Conservation (phyloP, 345 rosid genomes). For the Microthlaspi erraticum region DNA sequence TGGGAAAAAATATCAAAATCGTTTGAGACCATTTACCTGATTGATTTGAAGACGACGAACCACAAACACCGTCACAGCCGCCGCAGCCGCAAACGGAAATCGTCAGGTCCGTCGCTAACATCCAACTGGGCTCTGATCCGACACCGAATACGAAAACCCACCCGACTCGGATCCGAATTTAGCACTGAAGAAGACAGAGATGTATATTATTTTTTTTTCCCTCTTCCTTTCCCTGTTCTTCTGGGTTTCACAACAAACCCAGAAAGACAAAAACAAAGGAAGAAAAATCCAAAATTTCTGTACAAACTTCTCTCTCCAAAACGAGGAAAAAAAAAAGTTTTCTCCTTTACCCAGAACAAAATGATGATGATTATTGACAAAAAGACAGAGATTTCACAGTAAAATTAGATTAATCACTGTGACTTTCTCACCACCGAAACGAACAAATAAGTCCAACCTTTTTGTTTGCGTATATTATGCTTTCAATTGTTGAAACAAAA, state of each 20-base stretch:
- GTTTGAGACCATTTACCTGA: slow-evolving; percentile 55
- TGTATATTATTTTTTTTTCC: too few relatives aligned
- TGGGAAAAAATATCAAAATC: not conserved
- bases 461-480: slow-evolving; percentile 11
- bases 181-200: not conserved
- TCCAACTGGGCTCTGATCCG: slow-evolving; percentile 39
- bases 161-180: slow-evolving; percentile 38
- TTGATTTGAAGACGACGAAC: slow-evolving; percentile 65
- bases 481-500: not conserved
- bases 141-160: slow-evolving; percentile 23
- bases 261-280: not conserved
- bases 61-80: slow-evolving; percentile 48
- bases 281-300: not conserved
- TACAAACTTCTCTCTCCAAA: slow-evolving; percentile 33
- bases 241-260: slow-evolving; percentile 44
- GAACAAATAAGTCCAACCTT: slow-evolving; percentile 11
- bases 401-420: slow-evolving; percentile 20
- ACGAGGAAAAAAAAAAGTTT: not conserved
- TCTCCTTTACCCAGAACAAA: slow-evolving; percentile 35
- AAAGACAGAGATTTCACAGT: slow-evolving; percentile 32
- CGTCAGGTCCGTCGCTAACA: slow-evolving; percentile 33
- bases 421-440: slow-evolving; percentile 26
- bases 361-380: slow-evolving; percentile 44
- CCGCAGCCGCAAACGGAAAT: slow-evolving; percentile 44
- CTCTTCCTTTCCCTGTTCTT: slow-evolving; percentile 26